Conservation (phyloP, 2,329 filamentous ascomycete species). For the Rutstroemia sp. region DNA sequence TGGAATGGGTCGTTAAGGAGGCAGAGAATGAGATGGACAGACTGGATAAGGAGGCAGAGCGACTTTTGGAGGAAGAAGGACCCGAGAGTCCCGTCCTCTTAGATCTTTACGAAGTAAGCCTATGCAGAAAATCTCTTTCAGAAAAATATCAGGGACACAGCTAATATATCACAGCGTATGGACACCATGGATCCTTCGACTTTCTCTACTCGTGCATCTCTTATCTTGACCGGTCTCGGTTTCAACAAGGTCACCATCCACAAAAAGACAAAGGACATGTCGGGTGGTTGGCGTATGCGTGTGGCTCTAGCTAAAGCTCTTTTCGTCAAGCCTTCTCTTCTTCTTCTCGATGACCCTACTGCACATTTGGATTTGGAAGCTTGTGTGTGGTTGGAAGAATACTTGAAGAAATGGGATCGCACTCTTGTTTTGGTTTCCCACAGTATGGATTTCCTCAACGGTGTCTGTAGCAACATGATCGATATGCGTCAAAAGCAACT, state of each 20-base stretch:
- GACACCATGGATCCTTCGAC: constrained; percentile 98
- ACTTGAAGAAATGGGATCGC: constrained; percentile 98
- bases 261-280: constrained; percentile 99
- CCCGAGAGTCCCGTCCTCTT: constrained; percentile 85
- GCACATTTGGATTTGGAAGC: constrained; percentile 99
- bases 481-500: constrained; percentile 90
- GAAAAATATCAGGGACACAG: background rate
- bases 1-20: constrained; percentile 96
- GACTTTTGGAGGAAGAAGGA: constrained; percentile 83
- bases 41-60: constrained; percentile 82
- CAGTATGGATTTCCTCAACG: constrained; percentile 98
- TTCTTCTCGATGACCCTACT: constrained; percentile 95
- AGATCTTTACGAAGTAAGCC: constrained; percentile 85
- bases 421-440: constrained; percentile 95
- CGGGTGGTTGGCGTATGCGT: constrained; percentile 99
- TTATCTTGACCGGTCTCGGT: constrained; percentile 95
- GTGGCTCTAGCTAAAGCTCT: constrained; percentile 95
- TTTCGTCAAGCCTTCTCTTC: constrained; percentile 93
- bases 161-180: constrained; percentile 62
- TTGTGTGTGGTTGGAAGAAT: constrained; percentile 99
- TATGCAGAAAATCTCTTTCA: constrained; percentile 14
- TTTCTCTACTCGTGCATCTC: constrained; percentile 88
- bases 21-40: constrained; percentile 88
- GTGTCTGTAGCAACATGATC: constrained; percentile 97
- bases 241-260: constrained; percentile 98